These are phyloP conservation scores for Metarhizium sp. DNA, from an alignment of 2,329 filamentous ascomycete species.

Conservation along the genomic window DNA sequence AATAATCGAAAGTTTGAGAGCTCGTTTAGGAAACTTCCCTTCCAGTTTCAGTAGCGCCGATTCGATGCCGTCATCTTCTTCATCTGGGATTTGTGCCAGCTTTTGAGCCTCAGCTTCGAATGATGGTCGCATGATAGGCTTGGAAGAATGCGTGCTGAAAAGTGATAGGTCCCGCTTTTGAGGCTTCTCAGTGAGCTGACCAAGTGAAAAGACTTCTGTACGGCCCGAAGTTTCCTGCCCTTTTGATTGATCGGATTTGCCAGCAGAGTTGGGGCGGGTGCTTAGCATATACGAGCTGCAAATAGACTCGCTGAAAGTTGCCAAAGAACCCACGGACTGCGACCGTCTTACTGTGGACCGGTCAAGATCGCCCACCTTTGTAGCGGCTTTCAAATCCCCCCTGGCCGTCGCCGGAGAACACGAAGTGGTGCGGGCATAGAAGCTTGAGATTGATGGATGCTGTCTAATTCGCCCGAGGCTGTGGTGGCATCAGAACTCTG, in stretches of 20 bases:
- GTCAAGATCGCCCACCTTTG: slow-evolving; percentile 54
- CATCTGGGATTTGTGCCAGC: slow-evolving; percentile 80
- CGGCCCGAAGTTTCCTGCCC: slow-evolving; percentile 19
- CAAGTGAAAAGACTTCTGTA: slow-evolving; percentile 45
- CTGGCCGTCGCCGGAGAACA: slow-evolving; percentile 61
- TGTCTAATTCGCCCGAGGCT: slow-evolving; percentile 41
- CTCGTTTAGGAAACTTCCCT: slow-evolving; percentile 62
- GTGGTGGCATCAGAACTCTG: slow-evolving; percentile 54
- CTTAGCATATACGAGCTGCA: slow-evolving; percentile 46
- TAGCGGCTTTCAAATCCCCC: slow-evolving; percentile 62
- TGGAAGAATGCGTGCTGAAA: slow-evolving; percentile 53
- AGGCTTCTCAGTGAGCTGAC: slow-evolving; percentile 44
- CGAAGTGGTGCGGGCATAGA: slow-evolving; percentile 45
- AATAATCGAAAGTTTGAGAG: slow-evolving; percentile 24
- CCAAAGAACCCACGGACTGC: slow-evolving; percentile 49
- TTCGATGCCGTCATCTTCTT: slow-evolving; percentile 72
- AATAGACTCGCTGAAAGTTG: slow-evolving; percentile 51
- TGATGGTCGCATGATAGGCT: slow-evolving; percentile 57
- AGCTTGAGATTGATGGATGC: slow-evolving; percentile 28
- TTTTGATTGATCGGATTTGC: slow-evolving; percentile 11
- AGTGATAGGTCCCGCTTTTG: slow-evolving; percentile 40
- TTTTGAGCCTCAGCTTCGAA: slow-evolving; percentile 85
- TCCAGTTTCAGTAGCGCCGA: slow-evolving; percentile 89
- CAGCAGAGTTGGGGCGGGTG: slow-evolving; percentile 21
- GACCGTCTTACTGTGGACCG: slow-evolving; percentile 38